Evolutionary conservation across 768 basidiomycete genomes (phyloP), one percentile per base, ranked within the genome.

Genomic region (Russula compacta): DNA sequence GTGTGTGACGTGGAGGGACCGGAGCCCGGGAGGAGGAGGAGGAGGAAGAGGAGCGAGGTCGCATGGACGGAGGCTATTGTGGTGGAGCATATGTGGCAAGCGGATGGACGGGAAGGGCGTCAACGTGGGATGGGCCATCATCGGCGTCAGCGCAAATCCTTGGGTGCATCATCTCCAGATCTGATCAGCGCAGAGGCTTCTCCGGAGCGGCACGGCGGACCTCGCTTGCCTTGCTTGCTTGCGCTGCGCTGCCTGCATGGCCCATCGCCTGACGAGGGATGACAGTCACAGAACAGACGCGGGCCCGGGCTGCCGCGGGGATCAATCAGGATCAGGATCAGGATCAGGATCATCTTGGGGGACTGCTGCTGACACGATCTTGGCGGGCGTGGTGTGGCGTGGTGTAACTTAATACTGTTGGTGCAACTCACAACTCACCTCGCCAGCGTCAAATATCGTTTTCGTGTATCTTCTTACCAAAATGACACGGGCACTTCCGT

Each of bases 111-210:
- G 40, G 42, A 21, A 33, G 51, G 46, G 46, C 29, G 40, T 15
- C 44, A 56, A 61, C 48, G 60, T 54, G 60, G 60, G 53, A 50
- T 50, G 53, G 24, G 40, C 24, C 51, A 62, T 62, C 56, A 58
- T 62, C 56, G 56, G 61, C 47, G 61, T 63, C 46, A 63, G 61
- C 61, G 61, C 61, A 63, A 63, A 63, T 63, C 61, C 61, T 58
- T 53, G 56, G 56, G 61, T 54, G 57, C 57, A 63, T 63, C 61
- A 63, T 58, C 57, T 54, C 57, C 56, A 58, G 61, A 63, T 63
- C 61, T 58, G 61, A 63, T 63, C 61, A 63, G 61, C 61, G 61
- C 51, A 62, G 15, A 38, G 36, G 56, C 61, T 51, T 57, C 46
- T 32, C 56, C 39, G 32, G 29, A 46, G 48, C 58, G 58, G 49